Percentiles rank a stretch among this genome's conserved stretches.
phyloP scores from a whole-genome alignment of 2,329 filamentous ascomycete species.

The Chrysosphaeria jannelii region DNA sequence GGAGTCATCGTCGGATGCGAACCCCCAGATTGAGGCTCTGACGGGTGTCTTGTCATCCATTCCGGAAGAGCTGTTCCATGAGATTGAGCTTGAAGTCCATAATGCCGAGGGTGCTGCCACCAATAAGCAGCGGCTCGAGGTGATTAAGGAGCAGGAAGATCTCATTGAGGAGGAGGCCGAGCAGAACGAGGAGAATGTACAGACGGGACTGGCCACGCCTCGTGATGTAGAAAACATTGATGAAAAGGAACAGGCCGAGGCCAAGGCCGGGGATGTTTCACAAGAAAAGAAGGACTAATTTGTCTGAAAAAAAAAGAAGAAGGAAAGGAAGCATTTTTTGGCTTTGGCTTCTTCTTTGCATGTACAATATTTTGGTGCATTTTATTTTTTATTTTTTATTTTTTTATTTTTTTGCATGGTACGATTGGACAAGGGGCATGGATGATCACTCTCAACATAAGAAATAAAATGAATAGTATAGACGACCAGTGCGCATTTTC shows the following conservation, averaged over 20 bases:
- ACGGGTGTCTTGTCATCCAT: slow-evolving; percentile 81
- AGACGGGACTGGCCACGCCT: slow-evolving; percentile 40
- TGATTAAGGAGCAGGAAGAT: slow-evolving; percentile 93
- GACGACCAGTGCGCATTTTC: no score
- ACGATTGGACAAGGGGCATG: no score
- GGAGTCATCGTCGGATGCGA: slow-evolving; percentile 8
- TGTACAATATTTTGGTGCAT: no score
- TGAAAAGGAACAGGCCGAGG: slow-evolving; percentile 52
- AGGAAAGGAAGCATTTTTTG: no score
- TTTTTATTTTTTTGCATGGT: no score
- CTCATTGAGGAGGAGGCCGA: slow-evolving; percentile 91
- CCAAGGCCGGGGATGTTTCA: slow-evolving; percentile 19
- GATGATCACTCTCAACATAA: no score
- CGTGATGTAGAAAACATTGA: slow-evolving; percentile 83
- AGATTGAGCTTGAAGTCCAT: slow-evolving; percentile 95
- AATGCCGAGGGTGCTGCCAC: slow-evolving; percentile 89
- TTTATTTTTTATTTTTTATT: no score
- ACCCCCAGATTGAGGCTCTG: slow-evolving; percentile 79
- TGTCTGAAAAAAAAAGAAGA: no score
- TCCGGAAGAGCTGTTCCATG: slow-evolving; percentile 94
- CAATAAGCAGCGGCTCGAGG: slow-evolving; percentile 95
- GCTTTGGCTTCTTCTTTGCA: no score
- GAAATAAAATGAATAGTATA: no score
- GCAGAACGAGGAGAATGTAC: slow-evolving; percentile 58
- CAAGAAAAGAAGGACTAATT: slow-evolving; percentile 1